Conservation (phyloP, 2,329 filamentous ascomycete genomes). For the Diplodia mutila region DNA sequence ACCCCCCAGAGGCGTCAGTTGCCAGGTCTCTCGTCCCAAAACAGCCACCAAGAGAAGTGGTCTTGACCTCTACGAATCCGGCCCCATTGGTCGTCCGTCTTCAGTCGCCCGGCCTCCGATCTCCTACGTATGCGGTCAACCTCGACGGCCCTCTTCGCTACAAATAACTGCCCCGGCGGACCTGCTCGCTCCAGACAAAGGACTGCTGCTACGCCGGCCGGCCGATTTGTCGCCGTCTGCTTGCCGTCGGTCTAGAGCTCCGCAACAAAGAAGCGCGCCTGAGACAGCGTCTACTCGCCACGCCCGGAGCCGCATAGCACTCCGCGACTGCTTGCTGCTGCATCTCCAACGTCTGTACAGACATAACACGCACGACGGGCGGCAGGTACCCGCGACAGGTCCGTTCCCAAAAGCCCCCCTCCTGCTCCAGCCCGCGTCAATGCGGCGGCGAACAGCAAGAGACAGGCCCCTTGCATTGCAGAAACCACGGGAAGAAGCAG, state of each 20-base stretch:
- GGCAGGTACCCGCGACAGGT: conserved; percentile 42
- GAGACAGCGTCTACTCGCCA: conserved; percentile 40
- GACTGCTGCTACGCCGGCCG: conserved; percentile 33
- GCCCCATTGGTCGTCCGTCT: conserved; percentile 45
- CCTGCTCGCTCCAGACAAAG: conserved; percentile 42
- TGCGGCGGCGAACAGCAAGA: conserved; percentile 31
- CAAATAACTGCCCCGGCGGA: conserved; percentile 42
- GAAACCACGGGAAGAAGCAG: background rate
- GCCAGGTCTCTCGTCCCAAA: conserved; percentile 36
- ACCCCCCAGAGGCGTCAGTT: conserved; percentile 21
- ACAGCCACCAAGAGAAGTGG: conserved; percentile 38
- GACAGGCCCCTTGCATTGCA: conserved; percentile 37
- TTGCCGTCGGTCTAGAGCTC: conserved; percentile 31
- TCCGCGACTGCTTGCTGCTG: conserved; percentile 36
- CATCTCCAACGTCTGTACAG: conserved; percentile 24
- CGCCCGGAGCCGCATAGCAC: conserved; percentile 33
- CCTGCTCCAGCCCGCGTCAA: conserved; percentile 38
- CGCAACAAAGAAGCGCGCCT: conserved; percentile 40
- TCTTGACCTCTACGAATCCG: conserved; percentile 42
- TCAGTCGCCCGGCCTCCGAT: conserved; percentile 40
- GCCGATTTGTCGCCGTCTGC: conserved; percentile 38
- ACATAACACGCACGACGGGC: conserved; percentile 35
- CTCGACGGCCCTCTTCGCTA: conserved; percentile 41
- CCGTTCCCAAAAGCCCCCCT: conserved; percentile 34
- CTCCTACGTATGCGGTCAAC: conserved; percentile 41